Evolutionary conservation across 202 grass and related monocot genomes (phyloP), one percentile per base, ranked within the genome.

Genomic region (Thinopyrum obtusiflorum): DNA sequence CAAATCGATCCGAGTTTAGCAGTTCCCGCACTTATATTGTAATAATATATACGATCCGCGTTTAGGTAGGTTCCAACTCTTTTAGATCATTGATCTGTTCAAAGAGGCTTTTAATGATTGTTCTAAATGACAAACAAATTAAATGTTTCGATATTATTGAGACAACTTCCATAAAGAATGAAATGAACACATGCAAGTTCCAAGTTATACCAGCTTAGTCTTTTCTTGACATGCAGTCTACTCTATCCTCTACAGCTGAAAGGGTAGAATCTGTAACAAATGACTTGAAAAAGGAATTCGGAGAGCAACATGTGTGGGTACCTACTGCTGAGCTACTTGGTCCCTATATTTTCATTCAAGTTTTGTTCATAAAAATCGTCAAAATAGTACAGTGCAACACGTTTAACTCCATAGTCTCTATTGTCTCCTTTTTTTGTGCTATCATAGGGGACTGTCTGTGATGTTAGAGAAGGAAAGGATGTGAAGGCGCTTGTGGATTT

Each of bases 231-330:
- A 75, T 80, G 83, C 73, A 83, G 76, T 86, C 79, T 88, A 61
- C 83, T 86, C 76, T 88, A 61, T 85, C 46, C 80, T 90, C 61
- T 89, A 86, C 85, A 92, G 93, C 82, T 98, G 85, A 94, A 88
- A 93, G 83, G 55, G 93, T 98, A 51, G 91, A 96, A 84, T 88
- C 87, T 81, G 91, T 84, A 67, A 77, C 84, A 1, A 21, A 24
- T 76, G 89, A 87, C 61, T 88, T 98, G 88, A 94, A 89, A 88
- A 81, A 89, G 77, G 91, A 92, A 83, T 94, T 94, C 10, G 90
- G 93, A 84, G 93, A 92, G 88, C 95, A 93, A 62, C 93, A 89
- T 94, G 97, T 98, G 90, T 98, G 91, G 96, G 96, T 96, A 98
- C 80, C 89, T 90, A 93, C 90, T 76, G 31, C 78, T 76, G 31